Conservation (phyloP, 73 alveolate species). For the Symbiodinium pilosum region DNA sequence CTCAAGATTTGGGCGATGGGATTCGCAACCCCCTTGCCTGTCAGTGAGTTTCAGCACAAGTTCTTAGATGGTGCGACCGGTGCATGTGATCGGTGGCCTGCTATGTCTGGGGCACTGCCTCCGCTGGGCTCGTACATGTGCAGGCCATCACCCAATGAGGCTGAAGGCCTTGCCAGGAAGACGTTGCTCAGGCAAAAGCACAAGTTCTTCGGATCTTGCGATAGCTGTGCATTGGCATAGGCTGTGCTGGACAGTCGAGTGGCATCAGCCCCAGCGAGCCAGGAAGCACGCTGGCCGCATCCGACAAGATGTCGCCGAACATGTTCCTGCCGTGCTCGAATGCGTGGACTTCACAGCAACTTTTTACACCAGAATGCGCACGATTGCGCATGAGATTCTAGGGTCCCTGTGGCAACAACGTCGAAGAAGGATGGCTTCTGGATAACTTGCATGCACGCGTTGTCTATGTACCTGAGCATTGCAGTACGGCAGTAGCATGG, state of each 20-base stretch:
- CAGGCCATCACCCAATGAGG: constrained; percentile 89
- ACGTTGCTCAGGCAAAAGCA: neutral
- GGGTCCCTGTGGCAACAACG: constrained; percentile 86
- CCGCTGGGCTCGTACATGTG: constrained; percentile 95
- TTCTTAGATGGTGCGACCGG: too few relatives aligned
- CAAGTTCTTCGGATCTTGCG: neutral
- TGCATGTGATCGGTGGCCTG: constrained; percentile 20
- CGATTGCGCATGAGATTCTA: neutral
- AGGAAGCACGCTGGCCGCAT: constrained; percentile 92
- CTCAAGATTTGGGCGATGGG: constrained; percentile 95
- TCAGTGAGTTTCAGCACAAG: too few relatives aligned
- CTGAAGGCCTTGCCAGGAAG: constrained; percentile 64
- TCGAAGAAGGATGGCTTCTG: constrained; percentile 88
- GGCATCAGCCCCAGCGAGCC: constrained; percentile 94
- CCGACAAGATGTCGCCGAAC: constrained; percentile 95
- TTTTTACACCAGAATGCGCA: neutral
- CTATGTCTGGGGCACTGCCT: constrained; percentile 94
- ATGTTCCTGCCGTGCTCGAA: constrained; percentile 55
- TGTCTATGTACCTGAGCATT: constrained; percentile 87
- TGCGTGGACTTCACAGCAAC: too few relatives aligned
- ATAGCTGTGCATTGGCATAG: neutral
- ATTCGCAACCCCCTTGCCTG: constrained; percentile 83
- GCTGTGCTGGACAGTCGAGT: neutral
- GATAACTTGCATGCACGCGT: constrained; percentile 95
- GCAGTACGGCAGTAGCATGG: neutral